Conservation (phyloP, 1,284 basidiomycete species). For the Papiliotrema laurentii region DNA sequence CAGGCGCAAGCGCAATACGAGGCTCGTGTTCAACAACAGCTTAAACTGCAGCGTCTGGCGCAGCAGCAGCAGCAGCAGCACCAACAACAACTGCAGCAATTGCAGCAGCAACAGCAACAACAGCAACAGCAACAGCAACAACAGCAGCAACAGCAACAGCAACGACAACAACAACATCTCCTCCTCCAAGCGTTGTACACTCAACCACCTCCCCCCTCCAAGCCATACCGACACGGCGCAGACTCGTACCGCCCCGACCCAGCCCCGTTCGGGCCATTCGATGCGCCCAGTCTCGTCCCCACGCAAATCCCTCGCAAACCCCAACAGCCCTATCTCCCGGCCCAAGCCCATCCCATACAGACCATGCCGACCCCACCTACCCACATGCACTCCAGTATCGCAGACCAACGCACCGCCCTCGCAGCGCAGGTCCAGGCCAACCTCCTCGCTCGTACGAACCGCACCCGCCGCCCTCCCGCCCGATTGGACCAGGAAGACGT, state of each 20-base stretch:
- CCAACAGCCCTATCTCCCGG: background rate
- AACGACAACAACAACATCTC: background rate
- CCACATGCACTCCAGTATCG: background rate
- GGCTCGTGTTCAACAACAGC: constrained; percentile 7
- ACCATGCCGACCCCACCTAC: background rate
- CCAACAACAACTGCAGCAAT: constrained; percentile 7
- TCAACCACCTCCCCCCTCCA: background rate
- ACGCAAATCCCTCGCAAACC: background rate
- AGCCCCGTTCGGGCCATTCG: background rate
- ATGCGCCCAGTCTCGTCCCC: background rate
- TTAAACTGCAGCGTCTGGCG: background rate
- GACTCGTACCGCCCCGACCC: background rate
- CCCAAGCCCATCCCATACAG: background rate
- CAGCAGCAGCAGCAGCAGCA: background rate
- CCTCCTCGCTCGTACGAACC: constrained; percentile 10
- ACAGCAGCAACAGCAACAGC: constrained; percentile 5
- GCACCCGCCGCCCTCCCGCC: background rate
- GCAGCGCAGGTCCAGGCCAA: constrained; percentile 28
- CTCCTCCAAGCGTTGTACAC: background rate
- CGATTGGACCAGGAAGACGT: constrained; percentile 13
- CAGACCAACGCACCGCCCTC: constrained; percentile 16
- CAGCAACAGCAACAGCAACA: constrained; percentile 14
- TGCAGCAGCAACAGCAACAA: constrained; percentile 5
- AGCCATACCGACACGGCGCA: background rate
- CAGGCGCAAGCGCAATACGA: constrained; percentile 9